Percentiles rank a stretch among this genome's conserved stretches.
phyloP scores from a whole-genome alignment of 176 grass and related monocot species.

The sorghum (Sorghum bicolor) region Sorghum_bicolor_NCBIv3 NC_012872.2:66834001-66834500 shows the following conservation, averaged over 20 bases:
- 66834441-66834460: conserved; percentile 20
- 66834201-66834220: neutral
- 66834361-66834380: neutral
- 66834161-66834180: neutral
- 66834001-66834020: neutral
- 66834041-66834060: neutral
- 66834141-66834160: neutral
- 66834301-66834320: neutral
- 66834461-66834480: neutral
- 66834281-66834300: neutral
- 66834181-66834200: neutral
- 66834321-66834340: neutral
- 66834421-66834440: neutral
- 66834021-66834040: conserved; percentile 2
- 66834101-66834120: conserved; percentile 3
- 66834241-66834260: neutral
- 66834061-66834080: conserved; percentile 27
- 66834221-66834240: neutral
- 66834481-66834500: conserved; percentile 31
- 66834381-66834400: conserved; percentile 10
- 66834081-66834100: neutral
- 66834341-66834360: conserved; percentile 14
- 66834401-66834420: neutral
- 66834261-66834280: conserved; percentile 2
- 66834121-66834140: neutral